Percentiles rank a stretch among this genome's conserved stretches.
Evolutionary conservation across 805 yeast species (phyloP).

Genomic region (Cyberlindnera nakhonratchasimensis): DNA sequence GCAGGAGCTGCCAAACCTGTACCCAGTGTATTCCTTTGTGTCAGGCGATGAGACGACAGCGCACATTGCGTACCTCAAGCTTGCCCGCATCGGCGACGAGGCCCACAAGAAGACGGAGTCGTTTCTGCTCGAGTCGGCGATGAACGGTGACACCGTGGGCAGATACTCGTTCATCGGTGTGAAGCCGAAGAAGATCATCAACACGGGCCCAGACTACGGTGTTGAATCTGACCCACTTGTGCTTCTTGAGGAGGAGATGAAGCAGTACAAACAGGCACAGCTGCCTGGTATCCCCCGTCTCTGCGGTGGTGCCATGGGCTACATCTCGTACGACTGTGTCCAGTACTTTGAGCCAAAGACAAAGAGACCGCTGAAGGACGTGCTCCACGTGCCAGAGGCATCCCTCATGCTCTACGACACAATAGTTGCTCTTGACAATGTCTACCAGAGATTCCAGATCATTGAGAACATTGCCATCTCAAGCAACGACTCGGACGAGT

Average conservation of each 20-base stretch:
- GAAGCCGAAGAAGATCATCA: slow-evolving; percentile 75
- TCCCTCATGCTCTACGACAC: slow-evolving; percentile 88
- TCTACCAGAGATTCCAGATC: slow-evolving; percentile 87
- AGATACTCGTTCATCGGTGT: slow-evolving; percentile 90
- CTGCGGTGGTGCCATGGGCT: slow-evolving; percentile 97
- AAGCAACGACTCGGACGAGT: slow-evolving; percentile 28
- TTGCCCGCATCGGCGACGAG: slow-evolving; percentile 57
- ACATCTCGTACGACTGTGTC: slow-evolving; percentile 93
- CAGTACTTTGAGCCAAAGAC: slow-evolving; percentile 96
- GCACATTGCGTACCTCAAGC: slow-evolving; percentile 82
- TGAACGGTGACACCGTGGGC: slow-evolving; percentile 83
- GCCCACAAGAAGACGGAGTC: slow-evolving; percentile 54
- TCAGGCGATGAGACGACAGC: slow-evolving; percentile 81
- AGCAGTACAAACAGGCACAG: slow-evolving; percentile 60
- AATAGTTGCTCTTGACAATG: slow-evolving; percentile 90
- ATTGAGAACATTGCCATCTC: slow-evolving; percentile 69
- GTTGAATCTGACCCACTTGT: slow-evolving; percentile 70
- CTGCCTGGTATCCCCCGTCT: slow-evolving; percentile 79
- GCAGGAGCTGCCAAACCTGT: slow-evolving; percentile 54
- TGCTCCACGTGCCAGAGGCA: slow-evolving; percentile 84
- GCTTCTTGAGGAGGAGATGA: slow-evolving; percentile 71
- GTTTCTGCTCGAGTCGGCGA: slow-evolving; percentile 84
- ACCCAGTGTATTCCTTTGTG: slow-evolving; percentile 75
- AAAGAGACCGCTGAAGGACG: slow-evolving; percentile 68
- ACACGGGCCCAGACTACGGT: slow-evolving; percentile 69